Evolutionary conservation across 129 eudicot genomes (phyloP).

Genomic region (Rutidosis leptorrhynchoides): DNA sequence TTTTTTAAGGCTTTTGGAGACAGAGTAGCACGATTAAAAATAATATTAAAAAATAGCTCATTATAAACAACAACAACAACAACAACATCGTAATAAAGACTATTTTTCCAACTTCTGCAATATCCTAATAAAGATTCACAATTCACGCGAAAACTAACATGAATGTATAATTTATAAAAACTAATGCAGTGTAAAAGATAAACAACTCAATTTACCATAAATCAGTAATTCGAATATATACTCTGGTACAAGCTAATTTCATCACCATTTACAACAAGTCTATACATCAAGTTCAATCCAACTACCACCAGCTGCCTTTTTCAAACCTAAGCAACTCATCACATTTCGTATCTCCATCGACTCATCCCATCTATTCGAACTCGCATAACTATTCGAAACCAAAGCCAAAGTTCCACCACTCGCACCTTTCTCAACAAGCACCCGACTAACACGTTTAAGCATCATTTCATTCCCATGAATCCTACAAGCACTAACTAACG

Average conservation of each 20-base stretch:
- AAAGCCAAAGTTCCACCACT: constrained; percentile 33
- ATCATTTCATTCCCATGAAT: constrained; percentile 36
- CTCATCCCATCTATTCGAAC: constrained; percentile 39
- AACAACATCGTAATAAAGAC: no score
- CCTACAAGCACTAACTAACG: constrained; percentile 35
- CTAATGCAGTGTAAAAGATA: no score
- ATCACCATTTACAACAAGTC: neutral
- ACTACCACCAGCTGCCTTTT: constrained; percentile 33
- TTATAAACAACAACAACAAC: no score
- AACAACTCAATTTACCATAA: no score
- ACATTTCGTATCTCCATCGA: constrained; percentile 28
- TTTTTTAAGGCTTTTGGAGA: no score
- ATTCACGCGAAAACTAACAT: no score
- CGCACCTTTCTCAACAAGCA: constrained; percentile 23
- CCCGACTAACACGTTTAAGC: constrained; percentile 15
- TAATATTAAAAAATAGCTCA: no score
- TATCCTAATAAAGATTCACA: no score
- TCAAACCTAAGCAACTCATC: constrained; percentile 31
- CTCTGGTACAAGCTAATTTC: neutral
- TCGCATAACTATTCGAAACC: constrained; percentile 37
- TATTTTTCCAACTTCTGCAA: no score
- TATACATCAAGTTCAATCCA: constrained; percentile 35
- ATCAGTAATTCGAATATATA: neutral
- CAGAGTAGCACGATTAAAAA: no score
- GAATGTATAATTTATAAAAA: no score